A percentile compares a stretch with the other conserved stretches of the same genome.
Evolutionary conservation across 108 stramenopile genomes (phyloP).

Genomic region (Fragilaria radians): DNA sequence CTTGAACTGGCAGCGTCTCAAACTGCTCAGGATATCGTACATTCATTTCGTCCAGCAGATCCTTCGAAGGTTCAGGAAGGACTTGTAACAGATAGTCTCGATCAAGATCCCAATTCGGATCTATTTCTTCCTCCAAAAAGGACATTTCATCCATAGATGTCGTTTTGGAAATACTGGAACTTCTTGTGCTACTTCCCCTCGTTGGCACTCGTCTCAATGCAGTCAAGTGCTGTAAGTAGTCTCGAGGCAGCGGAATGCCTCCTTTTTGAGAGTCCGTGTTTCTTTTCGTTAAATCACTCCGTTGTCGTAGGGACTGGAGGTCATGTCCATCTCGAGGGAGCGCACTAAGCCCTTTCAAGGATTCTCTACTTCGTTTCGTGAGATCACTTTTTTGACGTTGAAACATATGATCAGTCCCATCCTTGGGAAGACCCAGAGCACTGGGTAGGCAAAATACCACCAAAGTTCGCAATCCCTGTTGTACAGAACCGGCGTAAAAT

Average conservation of each 20-base stretch:
- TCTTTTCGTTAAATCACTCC: not conserved
- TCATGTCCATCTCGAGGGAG: too few species aligned
- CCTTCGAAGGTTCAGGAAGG: slow-evolving; percentile 43
- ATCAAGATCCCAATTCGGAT: slow-evolving; percentile 47
- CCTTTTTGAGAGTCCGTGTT: not conserved
- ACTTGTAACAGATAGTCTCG: slow-evolving; percentile 32
- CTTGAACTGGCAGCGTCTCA: slow-evolving; percentile 67
- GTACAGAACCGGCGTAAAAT: slow-evolving; percentile 78
- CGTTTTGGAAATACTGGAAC: not conserved
- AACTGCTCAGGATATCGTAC: slow-evolving; percentile 54
- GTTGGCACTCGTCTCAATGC: not conserved
- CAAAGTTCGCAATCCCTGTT: slow-evolving; percentile 73
- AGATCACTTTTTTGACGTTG: not conserved
- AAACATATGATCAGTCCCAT: not conserved
- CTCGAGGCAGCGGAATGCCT: slow-evolving; percentile 1
- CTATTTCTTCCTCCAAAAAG: slow-evolving; percentile 37
- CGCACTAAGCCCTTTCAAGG: not conserved
- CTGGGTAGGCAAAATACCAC: slow-evolving; percentile 84
- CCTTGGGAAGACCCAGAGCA: slow-evolving; percentile 52
- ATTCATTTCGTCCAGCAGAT: slow-evolving; percentile 56
- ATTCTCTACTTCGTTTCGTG: too few species aligned
- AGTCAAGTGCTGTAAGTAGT: not conserved
- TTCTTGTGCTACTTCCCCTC: not conserved
- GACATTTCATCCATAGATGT: slow-evolving; percentile 6
- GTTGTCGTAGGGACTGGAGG: not conserved